A percentile compares a stretch with the other conserved stretches of the same genome.
phyloP scores from a whole-genome alignment of 1,139 yeast genomes.

The Yamadazyma spencermartinsiae region DNA sequence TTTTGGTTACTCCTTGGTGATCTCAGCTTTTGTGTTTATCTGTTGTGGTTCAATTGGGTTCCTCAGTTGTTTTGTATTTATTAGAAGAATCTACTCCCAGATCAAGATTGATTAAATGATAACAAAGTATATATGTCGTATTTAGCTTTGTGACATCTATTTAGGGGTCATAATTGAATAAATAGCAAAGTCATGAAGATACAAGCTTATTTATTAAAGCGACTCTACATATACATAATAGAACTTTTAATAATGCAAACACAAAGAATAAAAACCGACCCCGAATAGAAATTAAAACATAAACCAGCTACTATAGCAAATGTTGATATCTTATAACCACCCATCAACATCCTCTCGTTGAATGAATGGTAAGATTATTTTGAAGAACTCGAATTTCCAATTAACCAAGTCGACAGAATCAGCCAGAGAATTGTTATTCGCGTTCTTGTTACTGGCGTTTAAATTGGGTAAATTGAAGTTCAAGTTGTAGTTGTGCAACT shows the following conservation, averaged over 20 bases:
- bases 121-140: neutral
- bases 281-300: neutral
- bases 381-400: constrained; percentile 33
- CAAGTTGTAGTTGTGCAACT: constrained; percentile 28
- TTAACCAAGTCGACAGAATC: constrained; percentile 13
- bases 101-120: constrained; percentile 71
- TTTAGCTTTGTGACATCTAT: neutral
- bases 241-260: constrained; percentile 2
- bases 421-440: constrained; percentile 6
- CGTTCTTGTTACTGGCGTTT: constrained; percentile 3
- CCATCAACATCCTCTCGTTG: constrained; percentile 37
- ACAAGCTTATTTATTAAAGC: neutral
- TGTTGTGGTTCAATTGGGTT: constrained; percentile 91
- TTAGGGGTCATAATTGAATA: neutral
- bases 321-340: constrained; percentile 27
- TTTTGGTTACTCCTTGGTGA: constrained; percentile 79
- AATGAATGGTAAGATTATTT: constrained; percentile 29
- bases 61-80: constrained; percentile 69
- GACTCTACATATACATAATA: neutral
- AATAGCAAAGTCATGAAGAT: neutral
- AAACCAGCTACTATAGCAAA: neutral
- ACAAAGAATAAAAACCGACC: neutral
- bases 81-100: constrained; percentile 76
- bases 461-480: constrained; percentile 21
- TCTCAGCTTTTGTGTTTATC: constrained; percentile 71